phyloP scores from a whole-genome alignment of 768 basidiomycete species.

The Termitomyces sp. region DNA sequence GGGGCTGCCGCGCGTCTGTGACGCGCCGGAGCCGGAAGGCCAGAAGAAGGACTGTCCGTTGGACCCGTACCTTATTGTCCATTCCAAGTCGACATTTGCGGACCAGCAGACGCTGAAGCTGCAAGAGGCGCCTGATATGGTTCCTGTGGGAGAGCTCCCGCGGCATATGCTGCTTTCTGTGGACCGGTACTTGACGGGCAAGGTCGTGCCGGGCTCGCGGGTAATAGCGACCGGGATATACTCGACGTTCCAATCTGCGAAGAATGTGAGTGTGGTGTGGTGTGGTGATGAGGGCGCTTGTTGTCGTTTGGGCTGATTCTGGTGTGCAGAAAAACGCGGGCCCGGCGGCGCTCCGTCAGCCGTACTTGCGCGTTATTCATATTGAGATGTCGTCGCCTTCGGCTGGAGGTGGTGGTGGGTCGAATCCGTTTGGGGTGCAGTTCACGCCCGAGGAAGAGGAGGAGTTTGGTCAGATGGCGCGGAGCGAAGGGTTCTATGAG shows the following conservation, averaged over 20 bases:
- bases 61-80: constrained; percentile 93
- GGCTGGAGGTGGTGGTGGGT: constrained; percentile 55
- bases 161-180: constrained; percentile 90
- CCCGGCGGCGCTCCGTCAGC: constrained; percentile 86
- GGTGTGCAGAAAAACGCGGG: constrained; percentile 62
- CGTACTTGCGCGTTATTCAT: constrained; percentile 91
- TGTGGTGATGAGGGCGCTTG: no score
- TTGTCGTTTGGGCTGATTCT: not conserved
- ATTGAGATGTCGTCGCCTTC: constrained; percentile 84
- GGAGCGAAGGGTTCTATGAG: constrained; percentile 88
- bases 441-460: constrained; percentile 97
- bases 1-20: constrained; percentile 84
- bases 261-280: constrained; percentile 51
- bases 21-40: constrained; percentile 72
- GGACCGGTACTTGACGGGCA: constrained; percentile 87
- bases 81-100: constrained; percentile 89
- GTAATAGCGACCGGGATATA: constrained; percentile 95
- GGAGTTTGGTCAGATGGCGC: constrained; percentile 87
- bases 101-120: constrained; percentile 96
- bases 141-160: constrained; percentile 96
- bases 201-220: constrained; percentile 93
- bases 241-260: constrained; percentile 89
- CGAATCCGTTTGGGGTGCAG: constrained; percentile 81
- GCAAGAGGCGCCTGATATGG: constrained; percentile 99
- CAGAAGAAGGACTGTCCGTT: constrained; percentile 92